Conservation (phyloP, 2,329 filamentous ascomycete genomes). For the Trichoderma sp. region DNA sequence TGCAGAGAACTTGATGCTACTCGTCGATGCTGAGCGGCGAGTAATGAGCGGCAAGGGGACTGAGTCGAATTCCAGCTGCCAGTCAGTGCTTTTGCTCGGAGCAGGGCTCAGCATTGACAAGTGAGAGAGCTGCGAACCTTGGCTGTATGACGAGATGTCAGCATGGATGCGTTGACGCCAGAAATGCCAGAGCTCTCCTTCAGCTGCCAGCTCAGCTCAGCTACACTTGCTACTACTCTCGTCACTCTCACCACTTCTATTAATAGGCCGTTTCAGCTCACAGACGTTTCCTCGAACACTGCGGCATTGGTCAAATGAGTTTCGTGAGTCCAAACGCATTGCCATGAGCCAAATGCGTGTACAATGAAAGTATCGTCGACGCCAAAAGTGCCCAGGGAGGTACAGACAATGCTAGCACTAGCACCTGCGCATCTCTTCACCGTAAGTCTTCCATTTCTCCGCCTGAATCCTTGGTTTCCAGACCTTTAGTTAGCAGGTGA, state of each 20-base stretch:
- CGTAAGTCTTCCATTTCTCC: constrained; percentile 18
- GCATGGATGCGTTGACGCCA: not conserved
- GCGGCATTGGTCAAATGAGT: no score
- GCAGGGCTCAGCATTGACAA: constrained; percentile 4
- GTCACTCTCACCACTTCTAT: not conserved
- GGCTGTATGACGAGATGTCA: not conserved
- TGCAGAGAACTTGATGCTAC: constrained; percentile 13
- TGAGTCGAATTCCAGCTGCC: not conserved
- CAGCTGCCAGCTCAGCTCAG: not conserved
- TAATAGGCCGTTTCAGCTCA: not conserved
- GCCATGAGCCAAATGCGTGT: not conserved
- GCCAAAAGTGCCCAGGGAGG: constrained; percentile 10
- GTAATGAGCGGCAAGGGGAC: constrained; percentile 16
- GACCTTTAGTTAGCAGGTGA: not conserved
- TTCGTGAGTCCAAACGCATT: no score
- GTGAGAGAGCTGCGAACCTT: not conserved
- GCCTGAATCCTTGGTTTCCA: not conserved
- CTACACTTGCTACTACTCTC: not conserved
- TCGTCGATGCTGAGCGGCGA: constrained; percentile 10
- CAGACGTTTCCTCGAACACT: no score
- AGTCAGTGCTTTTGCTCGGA: not conserved
- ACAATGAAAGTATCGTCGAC: not conserved
- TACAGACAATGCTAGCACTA: no score
- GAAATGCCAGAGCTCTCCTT: not conserved
- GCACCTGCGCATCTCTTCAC: constrained; percentile 11